A percentile compares a stretch with the other conserved stretches of the same genome.
Conservation (phyloP, 2,329 filamentous ascomycete species). For the Alternaria solani region DNA sequence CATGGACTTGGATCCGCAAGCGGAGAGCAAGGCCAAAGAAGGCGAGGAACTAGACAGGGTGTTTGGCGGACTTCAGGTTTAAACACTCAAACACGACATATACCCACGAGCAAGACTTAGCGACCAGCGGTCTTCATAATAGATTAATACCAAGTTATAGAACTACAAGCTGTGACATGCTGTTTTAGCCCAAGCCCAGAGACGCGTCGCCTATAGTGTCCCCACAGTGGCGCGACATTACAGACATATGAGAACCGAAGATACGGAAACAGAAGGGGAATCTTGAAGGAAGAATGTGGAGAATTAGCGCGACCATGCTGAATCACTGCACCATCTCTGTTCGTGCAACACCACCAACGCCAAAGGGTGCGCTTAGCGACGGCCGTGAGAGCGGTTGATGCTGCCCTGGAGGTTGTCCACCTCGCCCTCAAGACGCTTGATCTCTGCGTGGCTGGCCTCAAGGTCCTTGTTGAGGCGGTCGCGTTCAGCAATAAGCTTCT, state of each 20-base stretch:
- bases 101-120: constrained; percentile 1
- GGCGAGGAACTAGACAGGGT: constrained; percentile 68
- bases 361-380: constrained; percentile 68
- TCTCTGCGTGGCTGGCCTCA: constrained; percentile 91
- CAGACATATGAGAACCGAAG: constrained; percentile 48
- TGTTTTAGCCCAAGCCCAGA: constrained; percentile 21
- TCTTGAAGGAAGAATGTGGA: constrained; percentile 47
- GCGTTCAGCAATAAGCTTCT: constrained; percentile 98
- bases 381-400: constrained; percentile 88
- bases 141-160: constrained; percentile 41
- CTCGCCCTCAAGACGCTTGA: constrained; percentile 90
- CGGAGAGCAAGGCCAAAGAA: constrained; percentile 55
- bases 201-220: constrained; percentile 11
- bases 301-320: constrained; percentile 11
- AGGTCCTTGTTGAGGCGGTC: constrained; percentile 99
- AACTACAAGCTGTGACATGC: constrained; percentile 31
- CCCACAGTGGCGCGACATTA: constrained; percentile 50
- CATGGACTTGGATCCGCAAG: constrained; percentile 33
- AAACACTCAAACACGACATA: not conserved
- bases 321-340: constrained; percentile 20
- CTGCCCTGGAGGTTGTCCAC: constrained; percentile 92
- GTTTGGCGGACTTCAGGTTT: constrained; percentile 68
- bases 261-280: constrained; percentile 49
- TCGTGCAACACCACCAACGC: constrained; percentile 15
- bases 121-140: constrained; percentile 38